Evolutionary conservation across 2,329 filamentous ascomycete species (phyloP).

Genomic region (Aspergillus ustus): DNA sequence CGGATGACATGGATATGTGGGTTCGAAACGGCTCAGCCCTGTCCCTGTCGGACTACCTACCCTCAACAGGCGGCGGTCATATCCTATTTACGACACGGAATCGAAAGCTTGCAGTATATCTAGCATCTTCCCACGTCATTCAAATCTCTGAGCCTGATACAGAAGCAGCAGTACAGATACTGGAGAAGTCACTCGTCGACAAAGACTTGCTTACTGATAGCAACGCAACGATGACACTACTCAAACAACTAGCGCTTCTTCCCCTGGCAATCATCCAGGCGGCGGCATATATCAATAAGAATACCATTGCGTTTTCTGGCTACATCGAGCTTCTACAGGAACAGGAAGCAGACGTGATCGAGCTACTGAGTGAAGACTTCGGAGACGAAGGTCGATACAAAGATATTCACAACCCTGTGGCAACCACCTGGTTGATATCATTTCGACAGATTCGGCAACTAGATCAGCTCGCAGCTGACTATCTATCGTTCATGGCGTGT

Average conservation of each 20-base stretch:
- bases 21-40: not conserved
- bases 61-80: slow-evolving; percentile 24
- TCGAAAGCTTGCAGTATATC: slow-evolving; percentile 21
- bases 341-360: slow-evolving; percentile 3
- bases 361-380: slow-evolving; percentile 20
- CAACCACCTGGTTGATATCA: slow-evolving; percentile 16
- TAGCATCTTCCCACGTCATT: slow-evolving; percentile 27
- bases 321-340: slow-evolving; percentile 16
- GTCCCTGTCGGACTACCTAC: slow-evolving; percentile 22
- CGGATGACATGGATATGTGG: slow-evolving; percentile 31
- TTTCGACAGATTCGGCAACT: slow-evolving; percentile 23
- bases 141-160: not conserved
- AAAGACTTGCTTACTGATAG: slow-evolving; percentile 21
- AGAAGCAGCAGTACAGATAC: not conserved
- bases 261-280: slow-evolving; percentile 40
- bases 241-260: slow-evolving; percentile 30
- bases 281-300: slow-evolving; percentile 29
- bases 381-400: slow-evolving; percentile 1
- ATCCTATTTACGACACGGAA: slow-evolving; percentile 40
- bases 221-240: slow-evolving; percentile 13
- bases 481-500: slow-evolving; percentile 27
- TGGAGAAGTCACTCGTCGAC: not conserved
- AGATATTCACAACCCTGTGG: slow-evolving; percentile 11
- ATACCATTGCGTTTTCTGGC: not conserved
- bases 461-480: slow-evolving; percentile 2